Evolutionary conservation across 2,329 filamentous ascomycete species (phyloP), one percentile per base, ranked within the genome.

Genomic region (Pseudogymnoascus pannorum): DNA sequence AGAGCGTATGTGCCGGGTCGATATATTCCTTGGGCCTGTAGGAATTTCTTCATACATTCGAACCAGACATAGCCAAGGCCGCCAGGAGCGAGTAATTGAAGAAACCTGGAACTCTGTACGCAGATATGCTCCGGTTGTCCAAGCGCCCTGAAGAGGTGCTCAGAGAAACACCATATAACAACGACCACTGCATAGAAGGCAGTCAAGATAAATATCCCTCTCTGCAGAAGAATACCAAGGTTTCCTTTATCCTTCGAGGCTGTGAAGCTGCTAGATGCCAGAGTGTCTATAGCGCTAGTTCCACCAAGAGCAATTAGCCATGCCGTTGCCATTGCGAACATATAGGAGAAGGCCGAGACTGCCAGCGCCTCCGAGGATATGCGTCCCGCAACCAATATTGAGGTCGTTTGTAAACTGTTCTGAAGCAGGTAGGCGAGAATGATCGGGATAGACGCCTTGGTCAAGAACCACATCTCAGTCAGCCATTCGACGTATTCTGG

Each of bases 291-390:
- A 0, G 91, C 91, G 1, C 90, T 96, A 0, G 90, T 92, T 6
- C 91, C 91, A 26, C 91, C 91, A 3, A 96, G 81, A 0, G 87
- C 91, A 63, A 96, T 89, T 36, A 96, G 81, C 91, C 91, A 95
- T 0, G 87, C 91, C 0, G 90, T 91, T 20, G 88, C 86, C 88
- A 93, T 92, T 60, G 91, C 91, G 68, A 96, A 96, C 91, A 96
- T 96, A 77, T 94, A 93, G 1, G 88, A 89, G 69, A 96, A 96
- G 0, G 91, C 91, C 1, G 90, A 87, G 0, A 88, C 89, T 0
- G 91, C 89, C 5, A 96, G 77, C 1, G 91, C 86, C 72, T 94
- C 88, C 1, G 91, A 87, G 0, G 88, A 92, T 0, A 91, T 77
- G 2, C 89, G 85, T 8, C 91, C 91, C 2, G 91, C 90, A 36